A percentile compares a stretch with the other conserved stretches of the same genome.
Evolutionary conservation across 495 filamentous ascomycete species (phyloP).

Genomic region (Platismatia glauca): DNA sequence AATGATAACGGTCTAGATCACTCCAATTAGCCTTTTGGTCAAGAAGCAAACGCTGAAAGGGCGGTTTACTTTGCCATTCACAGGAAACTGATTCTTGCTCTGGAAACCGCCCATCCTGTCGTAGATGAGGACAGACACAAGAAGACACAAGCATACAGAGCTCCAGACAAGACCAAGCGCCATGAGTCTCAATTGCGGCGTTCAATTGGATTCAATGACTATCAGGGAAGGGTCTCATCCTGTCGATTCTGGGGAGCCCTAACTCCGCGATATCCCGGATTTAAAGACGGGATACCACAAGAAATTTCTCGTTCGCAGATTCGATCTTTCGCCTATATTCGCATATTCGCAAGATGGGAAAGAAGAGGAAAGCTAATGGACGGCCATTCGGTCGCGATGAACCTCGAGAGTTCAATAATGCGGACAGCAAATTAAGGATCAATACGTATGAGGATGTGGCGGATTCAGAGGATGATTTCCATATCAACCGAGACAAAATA

Average conservation of each 20-base stretch:
- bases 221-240: constrained; percentile 28
- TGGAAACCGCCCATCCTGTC: constrained; percentile 59
- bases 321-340: constrained; percentile 12
- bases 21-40: background rate
- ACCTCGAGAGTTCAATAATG: constrained; percentile 42
- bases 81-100: constrained; percentile 65
- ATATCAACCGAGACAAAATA: constrained; percentile 71
- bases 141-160: constrained; percentile 9
- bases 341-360: constrained; percentile 48
- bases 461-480: constrained; percentile 88
- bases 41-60: background rate
- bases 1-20: constrained; percentile 63
- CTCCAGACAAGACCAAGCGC: constrained; percentile 29
- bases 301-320: constrained; percentile 33
- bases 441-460: constrained; percentile 45
- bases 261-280: constrained; percentile 1
- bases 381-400: constrained; percentile 28
- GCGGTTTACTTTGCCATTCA: constrained; percentile 64
- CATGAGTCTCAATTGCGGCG: constrained; percentile 18
- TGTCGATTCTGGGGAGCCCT: constrained; percentile 24
- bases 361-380: constrained; percentile 67
- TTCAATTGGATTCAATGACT: constrained; percentile 23
- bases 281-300: background rate
- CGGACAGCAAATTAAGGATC: constrained; percentile 46
- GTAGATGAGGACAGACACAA: constrained; percentile 21